Evolutionary conservation across 352 stramenopile genomes (phyloP).

Genomic region (Pseudoperonospora humuli): DNA sequence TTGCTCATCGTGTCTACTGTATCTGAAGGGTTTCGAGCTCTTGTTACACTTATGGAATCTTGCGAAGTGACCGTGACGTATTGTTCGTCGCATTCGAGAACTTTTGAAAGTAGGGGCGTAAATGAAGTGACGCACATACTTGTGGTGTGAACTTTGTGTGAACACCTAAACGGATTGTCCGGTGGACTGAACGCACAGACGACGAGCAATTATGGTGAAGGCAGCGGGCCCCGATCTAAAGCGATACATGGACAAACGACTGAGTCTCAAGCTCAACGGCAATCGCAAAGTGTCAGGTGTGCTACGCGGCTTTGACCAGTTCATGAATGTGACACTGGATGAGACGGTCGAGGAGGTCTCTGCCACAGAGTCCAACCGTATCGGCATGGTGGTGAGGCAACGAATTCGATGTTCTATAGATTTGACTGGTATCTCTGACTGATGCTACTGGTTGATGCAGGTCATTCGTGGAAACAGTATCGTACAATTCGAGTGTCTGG

Average conservation of each 20-base stretch:
- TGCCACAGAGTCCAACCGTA: constrained; percentile 76
- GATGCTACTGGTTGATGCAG: constrained; percentile 14
- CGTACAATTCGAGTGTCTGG: constrained; percentile 86
- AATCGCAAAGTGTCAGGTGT: constrained; percentile 92
- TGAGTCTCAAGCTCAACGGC: constrained; percentile 92
- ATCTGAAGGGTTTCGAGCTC: neutral
- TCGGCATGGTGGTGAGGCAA: constrained; percentile 88
- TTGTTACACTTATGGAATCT: no score
- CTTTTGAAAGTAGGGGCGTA: no score
- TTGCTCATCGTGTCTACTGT: constrained; percentile 37
- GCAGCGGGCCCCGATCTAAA: constrained; percentile 79
- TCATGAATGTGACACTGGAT: constrained; percentile 96
- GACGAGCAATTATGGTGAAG: constrained; percentile 59
- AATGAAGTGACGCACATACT: no score
- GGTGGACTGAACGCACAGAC: no score
- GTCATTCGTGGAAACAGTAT: constrained; percentile 88
- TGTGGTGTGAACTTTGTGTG: no score
- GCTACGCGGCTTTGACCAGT: constrained; percentile 94
- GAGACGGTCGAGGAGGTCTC: constrained; percentile 88
- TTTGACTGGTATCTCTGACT: neutral
- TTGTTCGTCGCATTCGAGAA: no score
- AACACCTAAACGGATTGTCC: no score
- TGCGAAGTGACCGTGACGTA: no score
- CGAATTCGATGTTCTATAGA: neutral
- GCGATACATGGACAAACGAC: constrained; percentile 93